These are phyloP conservation scores for Diaporthe amygdali DNA, from an alignment of 2,329 filamentous ascomycete genomes.

Conservation along the genomic window DNA sequence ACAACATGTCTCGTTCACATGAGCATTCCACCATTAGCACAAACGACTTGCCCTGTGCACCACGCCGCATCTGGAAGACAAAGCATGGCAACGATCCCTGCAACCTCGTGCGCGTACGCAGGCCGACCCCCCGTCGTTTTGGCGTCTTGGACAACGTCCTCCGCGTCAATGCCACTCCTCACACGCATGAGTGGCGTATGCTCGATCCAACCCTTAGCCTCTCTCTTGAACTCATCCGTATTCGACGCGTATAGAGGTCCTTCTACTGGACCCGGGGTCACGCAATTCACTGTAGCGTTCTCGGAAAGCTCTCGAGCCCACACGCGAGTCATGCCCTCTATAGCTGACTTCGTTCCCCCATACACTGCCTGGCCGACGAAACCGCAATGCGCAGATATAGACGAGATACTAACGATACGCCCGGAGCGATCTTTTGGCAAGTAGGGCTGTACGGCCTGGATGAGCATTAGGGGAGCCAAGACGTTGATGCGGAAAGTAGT, in stretches of 20 bases:
- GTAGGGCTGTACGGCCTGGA: conserved; percentile 74
- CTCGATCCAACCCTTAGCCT: conserved; percentile 48
- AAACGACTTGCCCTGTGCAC: conserved; percentile 81
- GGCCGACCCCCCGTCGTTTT: conserved; percentile 62
- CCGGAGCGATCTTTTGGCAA: conserved; percentile 71
- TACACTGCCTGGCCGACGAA: conserved; percentile 61
- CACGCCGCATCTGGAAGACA: conserved; percentile 74
- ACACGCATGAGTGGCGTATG: conserved; percentile 67
- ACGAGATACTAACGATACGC: conserved; percentile 61
- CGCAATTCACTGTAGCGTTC: conserved; percentile 59
- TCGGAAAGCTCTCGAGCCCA: conserved; percentile 62
- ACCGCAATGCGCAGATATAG: conserved; percentile 56
- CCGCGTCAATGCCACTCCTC: conserved; percentile 64
- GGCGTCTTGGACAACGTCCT: conserved; percentile 64
- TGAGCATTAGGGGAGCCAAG: conserved; percentile 77
- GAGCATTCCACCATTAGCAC: conserved; percentile 78
- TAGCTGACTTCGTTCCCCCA: conserved; percentile 61
- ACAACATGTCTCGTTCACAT: conserved; percentile 39
- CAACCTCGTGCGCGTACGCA: conserved; percentile 73
- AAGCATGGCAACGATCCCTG: conserved; percentile 78
- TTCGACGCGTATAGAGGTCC: conserved; percentile 56
- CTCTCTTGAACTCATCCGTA: conserved; percentile 45
- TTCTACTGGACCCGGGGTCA: conserved; percentile 63
- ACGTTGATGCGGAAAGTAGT: conserved; percentile 82
- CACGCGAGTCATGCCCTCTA: conserved; percentile 64